phyloP scores from a whole-genome alignment of 495 filamentous ascomycete species.

The Aeminium ludgeri region DNA sequence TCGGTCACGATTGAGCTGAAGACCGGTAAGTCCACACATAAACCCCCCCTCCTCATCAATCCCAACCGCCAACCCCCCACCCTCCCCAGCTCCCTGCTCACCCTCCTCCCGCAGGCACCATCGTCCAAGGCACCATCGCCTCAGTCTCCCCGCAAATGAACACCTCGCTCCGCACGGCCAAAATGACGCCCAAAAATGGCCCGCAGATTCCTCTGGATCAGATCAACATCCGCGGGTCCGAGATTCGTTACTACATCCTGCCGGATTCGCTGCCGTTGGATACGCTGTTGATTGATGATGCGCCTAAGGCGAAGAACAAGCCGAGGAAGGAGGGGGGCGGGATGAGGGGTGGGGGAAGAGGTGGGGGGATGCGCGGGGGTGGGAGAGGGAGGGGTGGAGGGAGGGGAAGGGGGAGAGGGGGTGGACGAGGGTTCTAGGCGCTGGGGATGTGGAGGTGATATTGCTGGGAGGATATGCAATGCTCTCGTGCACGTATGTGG shows the following conservation, averaged over 20 bases:
- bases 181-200: constrained; percentile 68
- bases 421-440: constrained; percentile 16
- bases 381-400: constrained; percentile 10
- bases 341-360: constrained; percentile 5
- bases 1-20: constrained; percentile 95
- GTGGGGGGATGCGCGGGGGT: constrained; percentile 9
- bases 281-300: constrained; percentile 85
- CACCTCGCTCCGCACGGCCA: constrained; percentile 78
- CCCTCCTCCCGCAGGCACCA: too few relatives aligned
- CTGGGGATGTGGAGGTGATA: background rate
- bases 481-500: background rate
- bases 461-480: background rate
- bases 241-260: constrained; percentile 84
- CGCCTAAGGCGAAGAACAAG: constrained; percentile 98
- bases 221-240: constrained; percentile 91
- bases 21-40: constrained; percentile 47
- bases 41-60: background rate
- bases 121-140: constrained; percentile 87
- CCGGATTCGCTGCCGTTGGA: constrained; percentile 90
- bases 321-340: constrained; percentile 75
- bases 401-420: constrained; percentile 11
- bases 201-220: constrained; percentile 63
- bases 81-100: too few relatives aligned
- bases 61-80: constrained; percentile 6
- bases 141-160: constrained; percentile 96